A percentile compares a stretch with the other conserved stretches of the same genome.
Evolutionary conservation across 371 early-diverging fungal species (phyloP).

Genomic region (Fennellomyces sp.): DNA sequence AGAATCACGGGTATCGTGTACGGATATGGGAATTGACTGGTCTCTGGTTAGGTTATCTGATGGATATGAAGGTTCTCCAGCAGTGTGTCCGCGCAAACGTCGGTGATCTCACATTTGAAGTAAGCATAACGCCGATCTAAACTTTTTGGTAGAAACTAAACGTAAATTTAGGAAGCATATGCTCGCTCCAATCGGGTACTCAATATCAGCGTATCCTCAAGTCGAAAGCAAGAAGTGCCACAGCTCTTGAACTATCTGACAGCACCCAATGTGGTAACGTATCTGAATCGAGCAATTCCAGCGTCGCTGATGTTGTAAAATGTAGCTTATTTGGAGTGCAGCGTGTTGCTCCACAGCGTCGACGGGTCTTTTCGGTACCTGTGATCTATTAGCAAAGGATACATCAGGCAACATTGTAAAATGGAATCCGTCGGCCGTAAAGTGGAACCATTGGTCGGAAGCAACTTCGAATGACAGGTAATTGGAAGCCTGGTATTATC

Average conservation of each 20-base stretch:
- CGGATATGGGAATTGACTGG: neutral
- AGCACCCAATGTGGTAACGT: slow-evolving; percentile 75
- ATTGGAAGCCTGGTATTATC: no score
- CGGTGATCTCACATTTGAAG: slow-evolving; percentile 74
- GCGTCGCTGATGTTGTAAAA: neutral
- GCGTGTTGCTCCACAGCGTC: slow-evolving; percentile 72
- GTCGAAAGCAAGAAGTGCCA: slow-evolving; percentile 71
- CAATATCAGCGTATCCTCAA: slow-evolving; percentile 73
- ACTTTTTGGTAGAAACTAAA: neutral
- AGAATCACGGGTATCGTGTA: no score
- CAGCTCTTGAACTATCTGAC: slow-evolving; percentile 74
- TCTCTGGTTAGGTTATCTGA: slow-evolving; percentile 55
- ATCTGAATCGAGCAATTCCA: neutral
- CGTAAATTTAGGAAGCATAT: slow-evolving; percentile 62
- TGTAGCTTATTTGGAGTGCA: slow-evolving; percentile 72
- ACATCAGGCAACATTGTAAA: slow-evolving; percentile 64
- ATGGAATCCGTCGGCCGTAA: slow-evolving; percentile 63
- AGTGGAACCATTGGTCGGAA: slow-evolving; percentile 60
- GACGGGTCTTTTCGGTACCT: slow-evolving; percentile 53
- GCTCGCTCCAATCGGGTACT: slow-evolving; percentile 63
- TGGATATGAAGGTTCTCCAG: slow-evolving; percentile 73
- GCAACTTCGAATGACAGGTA: slow-evolving; percentile 52
- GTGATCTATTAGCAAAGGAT: slow-evolving; percentile 70
- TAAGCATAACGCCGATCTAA: slow-evolving; percentile 8
- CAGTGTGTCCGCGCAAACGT: slow-evolving; percentile 70